These are phyloP conservation scores for Biscutella auriculata DNA, from an alignment of 441 rosid species.

Conservation along the genomic window DNA sequence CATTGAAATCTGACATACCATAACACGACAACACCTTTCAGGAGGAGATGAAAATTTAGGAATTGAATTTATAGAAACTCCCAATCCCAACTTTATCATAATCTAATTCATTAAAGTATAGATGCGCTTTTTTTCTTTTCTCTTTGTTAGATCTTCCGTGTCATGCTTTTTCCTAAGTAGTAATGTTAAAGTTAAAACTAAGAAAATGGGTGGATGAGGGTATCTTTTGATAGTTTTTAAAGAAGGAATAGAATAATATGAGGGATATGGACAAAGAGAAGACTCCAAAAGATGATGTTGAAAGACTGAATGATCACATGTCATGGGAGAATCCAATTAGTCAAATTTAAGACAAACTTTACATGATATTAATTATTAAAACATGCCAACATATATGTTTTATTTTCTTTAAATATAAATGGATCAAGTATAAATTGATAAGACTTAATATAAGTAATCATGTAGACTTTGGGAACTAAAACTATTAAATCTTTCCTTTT, in stretches of 20 bases:
- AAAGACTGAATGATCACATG: conserved; percentile 9
- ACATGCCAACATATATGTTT: too few species aligned
- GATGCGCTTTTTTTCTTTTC: too few species aligned
- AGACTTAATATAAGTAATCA: too few species aligned
- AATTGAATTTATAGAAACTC: neutral
- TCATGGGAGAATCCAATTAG: neutral
- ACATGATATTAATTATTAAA: too few species aligned
- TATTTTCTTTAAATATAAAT: too few species aligned
- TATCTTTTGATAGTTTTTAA: neutral
- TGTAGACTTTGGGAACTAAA: too few species aligned
- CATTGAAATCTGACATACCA: neutral
- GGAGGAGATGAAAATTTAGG: neutral
- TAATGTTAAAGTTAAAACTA: neutral
- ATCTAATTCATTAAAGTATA: too few species aligned
- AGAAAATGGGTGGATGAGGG: neutral
- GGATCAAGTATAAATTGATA: too few species aligned
- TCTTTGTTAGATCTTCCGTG: neutral
- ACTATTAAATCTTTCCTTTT: too few species aligned
- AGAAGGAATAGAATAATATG: neutral
- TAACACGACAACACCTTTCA: neutral
- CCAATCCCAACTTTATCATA: too few species aligned
- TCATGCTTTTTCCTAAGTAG: neutral
- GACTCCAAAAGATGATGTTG: conserved; percentile 8
- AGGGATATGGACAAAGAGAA: neutral
- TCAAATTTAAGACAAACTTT: neutral